Base-by-base conservation (phyloP, 208 protist species). In the Novymonas esmeraldas region DNA sequence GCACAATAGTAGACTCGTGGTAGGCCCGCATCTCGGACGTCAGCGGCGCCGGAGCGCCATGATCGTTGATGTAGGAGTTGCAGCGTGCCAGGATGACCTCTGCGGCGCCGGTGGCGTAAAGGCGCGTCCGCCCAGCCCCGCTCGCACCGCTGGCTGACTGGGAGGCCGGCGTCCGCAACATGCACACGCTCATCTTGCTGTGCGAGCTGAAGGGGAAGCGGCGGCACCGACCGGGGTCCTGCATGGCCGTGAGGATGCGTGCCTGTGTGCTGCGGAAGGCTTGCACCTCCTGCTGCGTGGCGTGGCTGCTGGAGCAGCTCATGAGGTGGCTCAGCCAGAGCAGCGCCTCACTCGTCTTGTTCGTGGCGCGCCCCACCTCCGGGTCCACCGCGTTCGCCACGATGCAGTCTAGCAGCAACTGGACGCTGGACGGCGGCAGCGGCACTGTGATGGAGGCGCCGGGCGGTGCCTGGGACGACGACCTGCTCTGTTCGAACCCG, bases 201-300 rank as follows among this genome's bases (percentile, higher is more conserved):
- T 89, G 71, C 14, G 87, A 95, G 70, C 64, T 89, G 55, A 95
- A 92, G 10, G 85, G 79, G 48, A 81, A 93, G 56, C 85, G 80
- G 20, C 72, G 73, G 70, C 73, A 87, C 44, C 61, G 70, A 46
- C 33, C 62, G 1, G 73, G 56, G 75, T 90, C 78, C 42, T 81
- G 79, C 69, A 93, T 65, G 1, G 45, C 31, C 2, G 29, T 18
- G 18, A 88, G 46, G 59, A 93, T 76, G 4, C 42, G 60, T 2
- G 66, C 56, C 3, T 46, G 36, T 6, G 81, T 84, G 20, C 6
- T 26, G 31, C 62, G 49, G 41, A 83, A 68, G 11, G 67, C 33
- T 18, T 73, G 57, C 29, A 48, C 34, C 22, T 64, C 64, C 24
- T 58, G 48, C 36, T 60, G 29, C 7, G 60, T 26, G 29, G 62